These are phyloP conservation scores for Talaromyces marneffei DNA, from an alignment of 2,329 filamentous ascomycete genomes.

Conservation along the genomic window DNA sequence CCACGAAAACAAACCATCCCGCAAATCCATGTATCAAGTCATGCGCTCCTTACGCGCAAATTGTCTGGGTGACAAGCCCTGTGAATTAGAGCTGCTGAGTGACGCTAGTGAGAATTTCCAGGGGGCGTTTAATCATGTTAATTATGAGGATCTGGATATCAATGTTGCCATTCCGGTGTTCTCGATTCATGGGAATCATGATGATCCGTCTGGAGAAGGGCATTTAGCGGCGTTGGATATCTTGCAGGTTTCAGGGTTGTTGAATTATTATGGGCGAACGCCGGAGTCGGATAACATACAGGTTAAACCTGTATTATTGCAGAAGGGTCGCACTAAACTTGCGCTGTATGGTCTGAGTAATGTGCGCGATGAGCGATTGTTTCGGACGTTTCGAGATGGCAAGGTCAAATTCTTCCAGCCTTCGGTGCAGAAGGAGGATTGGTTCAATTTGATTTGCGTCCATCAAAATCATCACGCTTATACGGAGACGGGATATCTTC, in stretches of 20 bases:
- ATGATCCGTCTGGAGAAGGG: constrained; percentile 94
- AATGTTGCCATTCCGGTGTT: constrained; percentile 97
- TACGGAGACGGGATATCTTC: constrained; percentile 86
- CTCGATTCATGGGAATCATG: constrained; percentile 96
- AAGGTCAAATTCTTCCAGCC: constrained; percentile 93
- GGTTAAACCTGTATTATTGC: constrained; percentile 82
- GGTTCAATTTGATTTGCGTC: constrained; percentile 93
- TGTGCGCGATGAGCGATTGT: constrained; percentile 89
- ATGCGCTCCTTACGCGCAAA: constrained; percentile 92
- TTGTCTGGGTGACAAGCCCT: constrained; percentile 91
- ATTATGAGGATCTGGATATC: constrained; percentile 96
- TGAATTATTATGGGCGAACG: constrained; percentile 94
- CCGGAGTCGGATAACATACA: constrained; percentile 90
- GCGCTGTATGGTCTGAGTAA: constrained; percentile 94
- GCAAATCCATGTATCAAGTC: constrained; percentile 94
- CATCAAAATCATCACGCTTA: constrained; percentile 96
- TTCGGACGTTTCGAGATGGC: constrained; percentile 85
- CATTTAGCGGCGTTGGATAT: constrained; percentile 87
- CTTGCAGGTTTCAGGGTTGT: constrained; percentile 78
- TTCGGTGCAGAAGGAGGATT: constrained; percentile 71
- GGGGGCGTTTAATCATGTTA: constrained; percentile 85
- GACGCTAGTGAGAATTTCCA: constrained; percentile 89
- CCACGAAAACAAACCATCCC: constrained; percentile 94
- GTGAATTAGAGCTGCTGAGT: constrained; percentile 88
- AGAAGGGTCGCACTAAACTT: constrained; percentile 89